Evolutionary conservation across 2,329 filamentous ascomycete genomes (phyloP), one percentile per base, ranked within the genome.

Genomic region (Claviceps citrina): DNA sequence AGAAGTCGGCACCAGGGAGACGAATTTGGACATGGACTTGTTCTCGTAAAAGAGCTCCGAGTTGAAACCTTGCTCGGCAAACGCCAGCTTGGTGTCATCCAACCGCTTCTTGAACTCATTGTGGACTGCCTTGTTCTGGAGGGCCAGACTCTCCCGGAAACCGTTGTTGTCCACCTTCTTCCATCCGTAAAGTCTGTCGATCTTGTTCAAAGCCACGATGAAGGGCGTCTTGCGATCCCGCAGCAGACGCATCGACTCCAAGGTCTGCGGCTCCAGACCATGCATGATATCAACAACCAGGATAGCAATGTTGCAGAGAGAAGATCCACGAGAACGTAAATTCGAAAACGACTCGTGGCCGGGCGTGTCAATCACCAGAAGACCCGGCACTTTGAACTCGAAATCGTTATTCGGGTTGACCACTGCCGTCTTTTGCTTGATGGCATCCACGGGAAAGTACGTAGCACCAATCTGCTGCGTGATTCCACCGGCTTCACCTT

Each of bases 321-420:
- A 96, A 31, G 91, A 96, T 65, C 91, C 91, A 66, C 93, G 79
- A 50, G 89, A 95, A 55, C 93, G 83, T 49, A 98, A 67, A 65
- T 98, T 98, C 47, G 89, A 94, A 76, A 98, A 98, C 55, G 91
- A 98, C 76, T 98, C 91, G 86, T 98, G 91, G 67, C 91, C 91
- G 54, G 91, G 93, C 1, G 91, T 98, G 65, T 98, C 91, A 55
- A 98, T 98, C 55, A 98, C 78, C 49, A 98, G 67, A 41, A 98
- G 76, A 73, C 91, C 91, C 33, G 91, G 93, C 18, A 98, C 84
- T 68, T 95, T 98, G 75, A 95, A 93, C 46, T 95, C 84, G 60
- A 98, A 95, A 41, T 72, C 72, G 53, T 80, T 78, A 56, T 98
- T 86, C 54, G 76, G 73, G 70, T 98, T 98, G 57, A 98, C 83